Evolutionary conservation across 2,329 filamentous ascomycete genomes (phyloP).

Genomic region (Xylariaceae sp.): DNA sequence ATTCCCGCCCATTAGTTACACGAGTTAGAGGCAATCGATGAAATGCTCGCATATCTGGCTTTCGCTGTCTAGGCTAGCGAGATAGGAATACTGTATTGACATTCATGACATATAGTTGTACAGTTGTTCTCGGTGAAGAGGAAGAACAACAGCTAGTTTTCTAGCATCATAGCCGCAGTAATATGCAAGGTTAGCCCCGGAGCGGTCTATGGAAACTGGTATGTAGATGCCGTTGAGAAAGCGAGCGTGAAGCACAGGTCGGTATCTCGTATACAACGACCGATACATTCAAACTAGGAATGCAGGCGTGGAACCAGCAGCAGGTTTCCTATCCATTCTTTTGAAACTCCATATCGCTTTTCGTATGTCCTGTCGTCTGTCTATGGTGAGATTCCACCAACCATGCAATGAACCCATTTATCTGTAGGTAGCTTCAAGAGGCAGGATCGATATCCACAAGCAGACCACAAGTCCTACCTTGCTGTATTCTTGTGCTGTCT

Average conservation of each 20-base stretch:
- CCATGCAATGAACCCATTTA: background rate
- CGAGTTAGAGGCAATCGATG: background rate
- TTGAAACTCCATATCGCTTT: constrained; percentile 10
- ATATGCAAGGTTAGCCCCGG: background rate
- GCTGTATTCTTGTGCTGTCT: background rate
- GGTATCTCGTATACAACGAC: constrained; percentile 9
- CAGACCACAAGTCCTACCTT: background rate
- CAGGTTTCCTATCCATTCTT: constrained; percentile 6
- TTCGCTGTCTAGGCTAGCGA: too few relatives aligned
- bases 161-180: background rate
- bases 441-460: constrained; percentile 2
- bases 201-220: background rate
- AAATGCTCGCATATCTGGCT: too few relatives aligned
- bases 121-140: background rate
- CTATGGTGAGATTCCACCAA: background rate
- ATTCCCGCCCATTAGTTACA: constrained; percentile 13
- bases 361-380: background rate
- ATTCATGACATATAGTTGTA: background rate
- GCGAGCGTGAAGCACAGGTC: background rate
- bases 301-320: constrained; percentile 3
- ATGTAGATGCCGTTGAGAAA: background rate
- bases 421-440: background rate
- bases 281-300: background rate
- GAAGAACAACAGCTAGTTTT: background rate
- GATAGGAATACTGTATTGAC: constrained; percentile 1